Evolutionary conservation across 2,329 filamentous ascomycete genomes (phyloP).

Genomic region (Ophiosphaerella korrae): DNA sequence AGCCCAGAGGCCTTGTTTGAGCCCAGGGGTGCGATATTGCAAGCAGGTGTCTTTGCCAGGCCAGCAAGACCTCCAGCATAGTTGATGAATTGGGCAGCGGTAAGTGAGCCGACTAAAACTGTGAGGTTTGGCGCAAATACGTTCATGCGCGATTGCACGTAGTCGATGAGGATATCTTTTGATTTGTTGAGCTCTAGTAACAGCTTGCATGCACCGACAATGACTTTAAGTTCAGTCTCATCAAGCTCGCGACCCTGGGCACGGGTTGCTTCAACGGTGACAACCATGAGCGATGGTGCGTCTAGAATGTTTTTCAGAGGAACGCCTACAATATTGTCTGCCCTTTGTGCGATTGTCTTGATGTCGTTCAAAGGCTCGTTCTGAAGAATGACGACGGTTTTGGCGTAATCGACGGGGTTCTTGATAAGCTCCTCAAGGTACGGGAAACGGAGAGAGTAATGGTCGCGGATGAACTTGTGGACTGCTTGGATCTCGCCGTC

Average conservation of each 20-base stretch:
- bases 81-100: conserved; percentile 95
- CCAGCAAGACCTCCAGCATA: conserved; percentile 87
- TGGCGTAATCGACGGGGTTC: conserved; percentile 92
- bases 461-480: conserved; percentile 95
- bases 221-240: conserved; percentile 73
- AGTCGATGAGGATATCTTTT: conserved; percentile 85
- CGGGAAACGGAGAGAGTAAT: conserved; percentile 92
- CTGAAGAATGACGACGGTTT: conserved; percentile 88
- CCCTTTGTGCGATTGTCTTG: conserved; percentile 75
- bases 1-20: conserved; percentile 82
- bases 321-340: conserved; percentile 76
- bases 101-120: conserved; percentile 85
- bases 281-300: conserved; percentile 90
- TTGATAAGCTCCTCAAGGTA: conserved; percentile 89
- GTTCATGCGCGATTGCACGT: conserved; percentile 96
- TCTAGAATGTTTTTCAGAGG: conserved; percentile 82
- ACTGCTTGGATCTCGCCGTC: conserved; percentile 91
- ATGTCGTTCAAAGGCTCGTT: conserved; percentile 92
- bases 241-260: conserved; percentile 81
- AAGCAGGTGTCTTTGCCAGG: conserved; percentile 88
- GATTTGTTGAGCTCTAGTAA: conserved; percentile 85
- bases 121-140: conserved; percentile 95
- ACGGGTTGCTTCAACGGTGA: conserved; percentile 91
- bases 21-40: conserved; percentile 88
- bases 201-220: conserved; percentile 83